Evolutionary conservation across 208 protist genomes (phyloP).

Genomic region (Leishmania arabica): DNA sequence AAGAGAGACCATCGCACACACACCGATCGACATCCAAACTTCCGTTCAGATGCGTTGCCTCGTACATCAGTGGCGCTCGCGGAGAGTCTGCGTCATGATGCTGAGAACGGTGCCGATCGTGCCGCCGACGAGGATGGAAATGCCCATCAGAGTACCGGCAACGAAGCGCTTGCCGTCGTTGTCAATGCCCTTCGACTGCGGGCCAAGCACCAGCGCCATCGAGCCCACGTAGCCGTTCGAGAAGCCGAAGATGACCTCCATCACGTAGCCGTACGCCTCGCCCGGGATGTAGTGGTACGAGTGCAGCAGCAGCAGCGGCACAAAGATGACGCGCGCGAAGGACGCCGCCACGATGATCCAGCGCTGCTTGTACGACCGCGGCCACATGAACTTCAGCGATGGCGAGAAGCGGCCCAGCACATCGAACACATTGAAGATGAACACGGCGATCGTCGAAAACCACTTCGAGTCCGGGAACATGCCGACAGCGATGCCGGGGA

Average conservation of each 20-base stretch:
- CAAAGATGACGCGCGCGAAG: constrained; percentile 48
- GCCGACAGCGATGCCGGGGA: constrained; percentile 48
- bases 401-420: constrained; percentile 49
- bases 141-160: constrained; percentile 58
- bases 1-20: neutral
- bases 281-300: constrained; percentile 60
- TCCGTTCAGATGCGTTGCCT: no score
- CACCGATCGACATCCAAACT: neutral
- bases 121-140: constrained; percentile 51
- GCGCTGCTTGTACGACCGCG: constrained; percentile 30
- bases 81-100: constrained; percentile 51
- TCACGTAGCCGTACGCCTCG: constrained; percentile 49
- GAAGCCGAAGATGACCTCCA: constrained; percentile 56
- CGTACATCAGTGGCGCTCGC: neutral
- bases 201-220: constrained; percentile 57
- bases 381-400: constrained; percentile 46
- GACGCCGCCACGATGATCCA: constrained; percentile 42
- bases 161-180: constrained; percentile 54
- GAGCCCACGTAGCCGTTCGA: constrained; percentile 60
- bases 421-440: constrained; percentile 66
- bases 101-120: constrained; percentile 43
- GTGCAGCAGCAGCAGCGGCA: constrained; percentile 58
- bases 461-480: constrained; percentile 55
- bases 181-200: constrained; percentile 29
- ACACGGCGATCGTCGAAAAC: constrained; percentile 57